Base-by-base conservation (phyloP, 805 yeast species). In the Myxozyma neglecta region DNA sequence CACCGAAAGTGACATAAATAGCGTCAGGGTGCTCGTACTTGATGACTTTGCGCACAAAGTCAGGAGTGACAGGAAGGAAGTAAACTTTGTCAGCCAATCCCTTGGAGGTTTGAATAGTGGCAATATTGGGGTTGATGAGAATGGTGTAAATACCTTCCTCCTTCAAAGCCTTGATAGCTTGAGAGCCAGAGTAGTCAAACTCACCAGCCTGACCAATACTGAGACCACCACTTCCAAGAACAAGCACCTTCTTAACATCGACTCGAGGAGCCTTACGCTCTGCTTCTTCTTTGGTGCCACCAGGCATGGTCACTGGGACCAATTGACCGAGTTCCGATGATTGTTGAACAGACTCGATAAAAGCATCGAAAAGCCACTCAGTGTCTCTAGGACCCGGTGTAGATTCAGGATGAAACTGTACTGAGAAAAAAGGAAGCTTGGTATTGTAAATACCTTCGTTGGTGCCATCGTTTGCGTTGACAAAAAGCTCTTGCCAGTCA, bases 171-270 rank as follows among this genome's bases (percentile, higher is more conserved):
- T 94, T 94, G 78, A 94, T 94, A 62, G 99, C 99, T 79, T 94
- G 99, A 59, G 97, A 90, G 73, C 99, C 99, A 50, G 97, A 91
- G 79, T 94, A 94, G 76, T 94, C 99, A 73, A 94, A 94, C 79
- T 94, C 99, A 77, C 99, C 99, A 67, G 99, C 99, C 81, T 94
- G 99, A 69, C 99, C 99, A 74, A 94, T 94, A 59, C 97, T 89
- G 71, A 94, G 82, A 75, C 99, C 99, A 81, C 99, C 99, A 56
- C 97, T 92, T 72, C 99, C 99, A 72, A 94, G 83, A 61, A 91
- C 93, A 69, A 91, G 83, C 54, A 90, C 97, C 79, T 94, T 94
- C 83, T 91, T 90, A 70, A 87, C 96, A 60, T 87, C 81, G 45
- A 85, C 88, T 71, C 84, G 84, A 71, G 97, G 97, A 71, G 86